Evolutionary conservation across 78 protist species (phyloP).

Genomic region (Dictyostelium firmibasis): DNA sequence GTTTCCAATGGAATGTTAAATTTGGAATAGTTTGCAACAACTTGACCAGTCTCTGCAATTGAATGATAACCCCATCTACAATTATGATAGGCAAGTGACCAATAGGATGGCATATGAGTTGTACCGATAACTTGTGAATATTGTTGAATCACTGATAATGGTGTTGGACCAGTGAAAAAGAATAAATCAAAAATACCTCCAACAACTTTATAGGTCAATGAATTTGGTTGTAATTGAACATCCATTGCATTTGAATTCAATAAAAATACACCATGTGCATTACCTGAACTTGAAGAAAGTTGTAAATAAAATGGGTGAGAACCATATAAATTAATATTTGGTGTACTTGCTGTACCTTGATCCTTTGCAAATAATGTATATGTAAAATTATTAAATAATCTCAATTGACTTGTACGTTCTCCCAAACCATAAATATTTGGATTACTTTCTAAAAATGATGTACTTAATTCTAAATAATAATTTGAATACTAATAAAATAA

Average conservation of each 20-base stretch:
- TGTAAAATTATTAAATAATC: slow-evolving; percentile 31
- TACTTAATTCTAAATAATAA: slow-evolving; percentile 72
- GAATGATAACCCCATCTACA: slow-evolving; percentile 90
- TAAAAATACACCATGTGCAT: slow-evolving; percentile 83
- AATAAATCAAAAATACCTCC: slow-evolving; percentile 90
- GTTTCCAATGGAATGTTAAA: slow-evolving; percentile 84
- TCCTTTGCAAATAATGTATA: slow-evolving; percentile 75
- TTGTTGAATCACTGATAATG: slow-evolving; percentile 76
- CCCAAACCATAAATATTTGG: slow-evolving; percentile 87
- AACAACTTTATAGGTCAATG: slow-evolving; percentile 57
- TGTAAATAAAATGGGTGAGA: slow-evolving; percentile 88
- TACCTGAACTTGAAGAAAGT: slow-evolving; percentile 18
- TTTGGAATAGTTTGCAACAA: slow-evolving; percentile 43
- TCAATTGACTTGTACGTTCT: slow-evolving; percentile 71
- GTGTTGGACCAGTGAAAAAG: slow-evolving; percentile 85
- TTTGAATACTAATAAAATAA: slow-evolving; percentile 46
- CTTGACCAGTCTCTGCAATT: slow-evolving; percentile 61
- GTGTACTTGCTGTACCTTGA: slow-evolving; percentile 57
- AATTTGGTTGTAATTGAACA: slow-evolving; percentile 20
- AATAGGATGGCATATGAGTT: slow-evolving; percentile 82
- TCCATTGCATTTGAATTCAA: slow-evolving; percentile 85
- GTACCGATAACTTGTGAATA: slow-evolving; percentile 80
- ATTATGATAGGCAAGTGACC: slow-evolving; percentile 90
- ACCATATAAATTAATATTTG: slow-evolving; percentile 84
- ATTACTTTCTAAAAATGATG: slow-evolving; percentile 1